Conservation (phyloP, 176 grass and related monocot genomes). For the Carex cristatella region DNA sequence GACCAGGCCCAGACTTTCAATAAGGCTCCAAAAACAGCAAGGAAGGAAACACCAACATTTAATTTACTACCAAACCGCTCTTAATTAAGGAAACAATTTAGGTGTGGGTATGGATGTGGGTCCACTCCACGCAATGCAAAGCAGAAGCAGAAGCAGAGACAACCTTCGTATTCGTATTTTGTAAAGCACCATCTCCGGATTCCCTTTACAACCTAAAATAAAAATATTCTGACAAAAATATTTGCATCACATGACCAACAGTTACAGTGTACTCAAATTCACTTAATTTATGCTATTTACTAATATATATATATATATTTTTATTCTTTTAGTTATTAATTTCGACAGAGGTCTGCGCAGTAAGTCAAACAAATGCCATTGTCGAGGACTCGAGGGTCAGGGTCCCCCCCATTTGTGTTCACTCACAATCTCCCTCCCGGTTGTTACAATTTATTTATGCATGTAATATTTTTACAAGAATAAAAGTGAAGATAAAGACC, state of each 20-base stretch:
- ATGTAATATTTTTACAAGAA: no score
- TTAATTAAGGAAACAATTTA: constrained; percentile 5
- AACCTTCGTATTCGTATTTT: not conserved
- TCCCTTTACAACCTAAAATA: not conserved
- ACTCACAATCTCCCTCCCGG: no score
- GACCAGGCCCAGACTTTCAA: not conserved
- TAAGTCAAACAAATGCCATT: not conserved
- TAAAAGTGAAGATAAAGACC: no score
- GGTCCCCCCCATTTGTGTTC: not conserved
- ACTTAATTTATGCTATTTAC: not conserved
- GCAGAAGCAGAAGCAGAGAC: not conserved
- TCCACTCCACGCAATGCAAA: no score
- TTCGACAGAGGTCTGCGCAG: not conserved
- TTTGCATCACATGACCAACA: not conserved
- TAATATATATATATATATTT: not conserved
- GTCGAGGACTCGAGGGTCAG: not conserved
- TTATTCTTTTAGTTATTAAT: not conserved
- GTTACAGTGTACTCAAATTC: not conserved
- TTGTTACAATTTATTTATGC: no score
- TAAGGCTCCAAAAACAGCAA: not conserved
- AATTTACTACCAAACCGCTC: not conserved
- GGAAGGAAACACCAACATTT: constrained; percentile 4
- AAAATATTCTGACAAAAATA: constrained; percentile 3
- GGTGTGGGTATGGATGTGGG: no score
- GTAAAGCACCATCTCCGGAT: not conserved